Evolutionary conservation across 257 asterid genomes (phyloP), one percentile per base, ranked within the genome.

Genomic region (Forsythia suspensa): DNA sequence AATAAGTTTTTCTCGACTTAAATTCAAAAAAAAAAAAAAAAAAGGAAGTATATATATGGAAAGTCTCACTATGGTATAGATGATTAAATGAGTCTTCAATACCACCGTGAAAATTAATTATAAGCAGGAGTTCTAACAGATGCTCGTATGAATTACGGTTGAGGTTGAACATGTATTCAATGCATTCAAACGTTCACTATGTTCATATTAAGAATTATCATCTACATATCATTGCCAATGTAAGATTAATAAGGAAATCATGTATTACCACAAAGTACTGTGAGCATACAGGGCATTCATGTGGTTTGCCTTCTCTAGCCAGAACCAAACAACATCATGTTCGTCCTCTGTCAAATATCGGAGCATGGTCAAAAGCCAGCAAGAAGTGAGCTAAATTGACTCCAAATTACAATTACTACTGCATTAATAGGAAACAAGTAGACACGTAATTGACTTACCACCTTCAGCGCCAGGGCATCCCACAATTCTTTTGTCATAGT

Each of bases 401-500:
- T 29, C 37, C n/a, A 71, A 40, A 37, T 21, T 20, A 77, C 37
- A 76, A 71, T 29, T 36, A 63, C 66, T 7, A 59, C 57, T 37
- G 8, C 63, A 76, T 18, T 13, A 66, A 46, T 8, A 73, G 37
- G 2, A 73, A 66, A 74, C 11, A 78, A 36, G 12, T 74, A 48
- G 66, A 74, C 40, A 76, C 34, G 41, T 72, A 6, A 72, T 34
- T 63, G 41, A 83, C 92, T 88, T 89, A 94, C 99, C 97, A 41
- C 92, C 99, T 86, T 94, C 98, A 71, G 84, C 97, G 16, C 99
- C 99, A n/a, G 99, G 97, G 86, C 99, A 96, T 81, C 99, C 99
- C 71, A 94, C 96, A 76, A 96, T 94, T 89, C 99, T 90, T 85
- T 85, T 92, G 82, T 88, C 95, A 82, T 89, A 96, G 87, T 86